Evolutionary conservation across 176 grass and related monocot genomes (phyloP).

Genomic region (Olyra latifolia): DNA sequence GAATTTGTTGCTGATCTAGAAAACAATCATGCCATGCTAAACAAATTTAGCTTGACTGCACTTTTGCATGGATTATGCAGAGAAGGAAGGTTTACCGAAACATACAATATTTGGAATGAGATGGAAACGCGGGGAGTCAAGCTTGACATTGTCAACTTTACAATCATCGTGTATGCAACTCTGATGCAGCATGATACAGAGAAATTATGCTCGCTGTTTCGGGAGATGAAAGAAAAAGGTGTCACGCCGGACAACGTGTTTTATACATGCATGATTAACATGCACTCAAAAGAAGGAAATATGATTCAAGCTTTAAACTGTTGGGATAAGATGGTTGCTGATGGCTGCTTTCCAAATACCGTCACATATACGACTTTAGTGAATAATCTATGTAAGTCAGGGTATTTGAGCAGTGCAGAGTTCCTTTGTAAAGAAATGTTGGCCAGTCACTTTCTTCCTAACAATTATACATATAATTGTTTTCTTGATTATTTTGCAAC

Average conservation of each 20-base stretch:
- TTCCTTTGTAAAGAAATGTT: constrained; percentile 70
- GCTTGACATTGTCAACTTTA: constrained; percentile 64
- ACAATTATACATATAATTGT: constrained; percentile 62
- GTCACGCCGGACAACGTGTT: constrained; percentile 61
- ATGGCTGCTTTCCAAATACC: constrained; percentile 55
- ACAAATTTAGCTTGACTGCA: constrained; percentile 60
- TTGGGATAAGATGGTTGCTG: constrained; percentile 47
- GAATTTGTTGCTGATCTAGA: constrained; percentile 66
- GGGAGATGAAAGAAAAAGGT: constrained; percentile 55
- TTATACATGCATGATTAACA: constrained; percentile 72
- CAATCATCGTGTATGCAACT: constrained; percentile 49
- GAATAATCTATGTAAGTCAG: constrained; percentile 75
- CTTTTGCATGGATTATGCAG: constrained; percentile 72
- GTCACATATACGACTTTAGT: constrained; percentile 57
- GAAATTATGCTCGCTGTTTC: constrained; percentile 35
- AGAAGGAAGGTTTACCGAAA: constrained; percentile 62
- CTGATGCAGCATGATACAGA: constrained; percentile 45
- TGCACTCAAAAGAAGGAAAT: constrained; percentile 55
- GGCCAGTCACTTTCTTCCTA: constrained; percentile 44
- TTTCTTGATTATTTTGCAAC: constrained; percentile 69
- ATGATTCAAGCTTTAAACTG: constrained; percentile 52
- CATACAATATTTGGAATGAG: constrained; percentile 53
- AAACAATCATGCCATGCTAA: constrained; percentile 36
- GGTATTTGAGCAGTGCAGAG: constrained; percentile 61
- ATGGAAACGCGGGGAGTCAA: constrained; percentile 64